Evolutionary conservation across 495 filamentous ascomycete genomes (phyloP), one percentile per base, ranked within the genome.

Genomic region (Penicillium simplicissimum): DNA sequence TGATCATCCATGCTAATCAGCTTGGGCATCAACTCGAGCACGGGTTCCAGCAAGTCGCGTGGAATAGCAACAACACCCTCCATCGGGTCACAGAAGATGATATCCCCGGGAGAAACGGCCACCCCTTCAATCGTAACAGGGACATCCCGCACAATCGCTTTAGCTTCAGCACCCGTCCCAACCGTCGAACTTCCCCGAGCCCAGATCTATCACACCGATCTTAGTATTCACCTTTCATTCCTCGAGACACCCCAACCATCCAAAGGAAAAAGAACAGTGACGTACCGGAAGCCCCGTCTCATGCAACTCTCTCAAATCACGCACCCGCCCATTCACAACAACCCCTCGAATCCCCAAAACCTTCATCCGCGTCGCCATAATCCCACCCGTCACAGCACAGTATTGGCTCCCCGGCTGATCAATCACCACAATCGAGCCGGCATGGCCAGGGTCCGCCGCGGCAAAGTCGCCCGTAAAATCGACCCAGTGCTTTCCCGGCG

Each of bases 1-100:
- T 79, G 75, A 45, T 84, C 81, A 72, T 91, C 87, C 66, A 85
- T 85, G n/a, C 65, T 77, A 19, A 81, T 76, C 43, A 89, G 67
- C 57, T 66, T 74, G 10, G 85, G 85, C 64, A 89, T 74, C 52
- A 84, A 37, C 35, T 80, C 78, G 2, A 86, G 57, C 13, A 87
- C 81, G 35, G 76, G 74, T 14, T 74, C 73, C 1, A 87, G 69
- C 23, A 80, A 69, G 11, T 74, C 75, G 31, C 73, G 69, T 2
- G 88, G 88, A 55, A 90, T 85, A n/a, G 77, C 79, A 5, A 89
- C 86, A 1, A 88, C 84, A 6, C 85, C 87, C 47, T 87, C 84
- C 25, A 73, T 65, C 0, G 81, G 79, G 68, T 91, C 88, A 49
- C 82, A 80, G 63, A 89, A 84, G 23, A 89, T 75, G 19, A 89